A percentile compares a stretch with the other conserved stretches of the same genome.
These are phyloP conservation scores for Aspergillus hancockii DNA, from an alignment of 495 filamentous ascomycete genomes.

Conservation along the genomic window DNA sequence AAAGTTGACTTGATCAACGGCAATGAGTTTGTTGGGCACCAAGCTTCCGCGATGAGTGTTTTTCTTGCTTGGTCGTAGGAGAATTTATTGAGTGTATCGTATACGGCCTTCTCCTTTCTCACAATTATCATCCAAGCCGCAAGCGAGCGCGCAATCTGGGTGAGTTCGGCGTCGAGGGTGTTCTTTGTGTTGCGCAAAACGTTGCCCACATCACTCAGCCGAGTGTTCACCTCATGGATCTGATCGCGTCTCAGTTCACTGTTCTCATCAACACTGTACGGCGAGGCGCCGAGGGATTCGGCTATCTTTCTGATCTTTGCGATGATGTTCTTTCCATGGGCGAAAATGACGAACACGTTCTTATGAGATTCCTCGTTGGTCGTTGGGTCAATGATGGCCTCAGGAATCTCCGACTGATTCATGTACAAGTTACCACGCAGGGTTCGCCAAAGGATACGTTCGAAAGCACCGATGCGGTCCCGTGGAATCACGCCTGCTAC, in stretches of 20 bases:
- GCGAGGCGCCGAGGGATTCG: slow-evolving; percentile 89
- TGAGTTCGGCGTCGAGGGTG: slow-evolving; percentile 89
- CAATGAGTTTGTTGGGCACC: slow-evolving; percentile 90
- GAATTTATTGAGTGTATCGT: slow-evolving; percentile 92
- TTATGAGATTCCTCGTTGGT: slow-evolving; percentile 91
- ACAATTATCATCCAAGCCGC: slow-evolving; percentile 95
- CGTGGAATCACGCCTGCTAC: slow-evolving; percentile 96
- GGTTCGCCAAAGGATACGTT: slow-evolving; percentile 95
- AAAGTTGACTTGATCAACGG: slow-evolving; percentile 92
- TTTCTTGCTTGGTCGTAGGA: slow-evolving; percentile 95
- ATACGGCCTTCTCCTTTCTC: slow-evolving; percentile 98
- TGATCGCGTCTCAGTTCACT: slow-evolving; percentile 90
- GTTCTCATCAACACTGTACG: slow-evolving; percentile 97
- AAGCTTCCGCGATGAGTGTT: slow-evolving; percentile 95
- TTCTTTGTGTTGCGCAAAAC: slow-evolving; percentile 95
- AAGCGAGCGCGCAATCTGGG: slow-evolving; percentile 85
- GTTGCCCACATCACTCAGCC: slow-evolving; percentile 83
- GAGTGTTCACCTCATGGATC: slow-evolving; percentile 93
- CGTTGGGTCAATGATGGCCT: slow-evolving; percentile 87
- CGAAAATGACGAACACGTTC: slow-evolving; percentile 99
- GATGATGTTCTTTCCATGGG: slow-evolving; percentile 96
- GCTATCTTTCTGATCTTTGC: slow-evolving; percentile 99
- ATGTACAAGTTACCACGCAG: slow-evolving; percentile 98
- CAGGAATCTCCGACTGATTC: slow-evolving; percentile 98
- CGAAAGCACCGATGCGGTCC: slow-evolving; percentile 91